Evolutionary conservation across 2,329 filamentous ascomycete genomes (phyloP), one percentile per base, ranked within the genome.

Genomic region (Calonectria pteridis): DNA sequence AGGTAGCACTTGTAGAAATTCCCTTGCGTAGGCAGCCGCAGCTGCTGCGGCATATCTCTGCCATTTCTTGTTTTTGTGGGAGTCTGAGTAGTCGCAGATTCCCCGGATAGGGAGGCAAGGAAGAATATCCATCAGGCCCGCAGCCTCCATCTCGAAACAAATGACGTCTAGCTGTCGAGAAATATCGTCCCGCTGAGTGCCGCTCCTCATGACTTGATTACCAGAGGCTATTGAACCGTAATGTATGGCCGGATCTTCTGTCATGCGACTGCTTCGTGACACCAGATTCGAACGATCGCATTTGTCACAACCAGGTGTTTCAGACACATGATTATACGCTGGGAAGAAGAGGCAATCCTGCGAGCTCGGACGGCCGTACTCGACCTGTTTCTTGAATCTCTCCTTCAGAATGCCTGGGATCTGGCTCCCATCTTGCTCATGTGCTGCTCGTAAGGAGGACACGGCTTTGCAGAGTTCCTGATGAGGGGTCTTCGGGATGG

Each of bases 31-130:
- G 13, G 81, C 81, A 0, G 84, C 84, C 0, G 85, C 84, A 0
- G 79, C 78, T 0, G 77, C 77, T 1, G 85, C 83, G 0, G 85
- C 84, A 72, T 84, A 85, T 0, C 40, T 43, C 31, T 85, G 83
- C 85, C 84, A 86, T 4, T 51, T 37, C 13, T 86, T 82, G 29
- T 81, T 82, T 66, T 86, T 86, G 68, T 86, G 84, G 0, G 79
- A 82, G 69, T 87, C 85, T 3, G 83, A 80, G 62, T 86, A 87
- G 62, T 86, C 83, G 28, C 82, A 87, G 0, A 87, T 84, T 0
- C 84, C 85, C n/a, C 84, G 81, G 20, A 87, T 83, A 0, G 84
- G 79, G 0, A 87, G 68, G 40, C 82, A 86, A 0, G 81, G 81
- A 5, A 83, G 75, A 23, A 43, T 33, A 4, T 75, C 66, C 62